Percentiles rank a stretch among this genome's conserved stretches.
Conservation (phyloP, 2,329 filamentous ascomycete species). For the Chalaropsis thielavioides region DNA sequence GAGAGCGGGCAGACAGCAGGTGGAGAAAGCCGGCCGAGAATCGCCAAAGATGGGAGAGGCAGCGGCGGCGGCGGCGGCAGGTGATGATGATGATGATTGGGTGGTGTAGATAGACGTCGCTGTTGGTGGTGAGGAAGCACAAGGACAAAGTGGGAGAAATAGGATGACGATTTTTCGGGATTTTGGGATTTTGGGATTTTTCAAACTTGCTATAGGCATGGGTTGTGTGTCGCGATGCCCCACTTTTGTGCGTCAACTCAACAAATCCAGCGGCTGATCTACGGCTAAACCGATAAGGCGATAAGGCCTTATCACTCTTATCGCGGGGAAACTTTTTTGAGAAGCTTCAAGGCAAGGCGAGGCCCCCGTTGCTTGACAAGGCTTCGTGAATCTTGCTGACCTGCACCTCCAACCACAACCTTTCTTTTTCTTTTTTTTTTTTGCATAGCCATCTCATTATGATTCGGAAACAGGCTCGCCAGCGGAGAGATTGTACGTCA, state of each 20-base stretch:
- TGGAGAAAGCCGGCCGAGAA: too few relatives aligned
- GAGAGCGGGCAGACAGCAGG: not conserved
- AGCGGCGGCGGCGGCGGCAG: too few relatives aligned
- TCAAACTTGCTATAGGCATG: not conserved
- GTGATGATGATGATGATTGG: too few relatives aligned
- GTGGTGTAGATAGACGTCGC: not conserved
- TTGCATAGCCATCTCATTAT: constrained; percentile 14
- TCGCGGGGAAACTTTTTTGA: constrained; percentile 18
- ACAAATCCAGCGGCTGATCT: constrained; percentile 1
- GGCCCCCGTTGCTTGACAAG: not conserved
- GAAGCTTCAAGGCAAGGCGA: constrained; percentile 3
- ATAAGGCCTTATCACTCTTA: constrained; percentile 7
- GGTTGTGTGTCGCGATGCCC: not conserved
- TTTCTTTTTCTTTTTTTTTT: not conserved
- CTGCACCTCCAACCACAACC: not conserved
- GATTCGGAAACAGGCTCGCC: constrained; percentile 28
- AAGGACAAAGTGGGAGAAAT: not conserved
- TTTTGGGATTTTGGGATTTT: not conserved
- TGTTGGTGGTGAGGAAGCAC: not conserved
- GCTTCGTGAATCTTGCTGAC: too few relatives aligned
- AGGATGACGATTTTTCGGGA: not conserved
- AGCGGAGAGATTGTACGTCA: constrained; percentile 28
- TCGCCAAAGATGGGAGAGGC: not conserved
- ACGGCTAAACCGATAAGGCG: constrained; percentile 9
- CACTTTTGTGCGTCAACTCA: not conserved